A percentile compares a stretch with the other conserved stretches of the same genome.
Evolutionary conservation across 352 stramenopile genomes (phyloP).

Genomic region (Thraustochytrium sp.): DNA sequence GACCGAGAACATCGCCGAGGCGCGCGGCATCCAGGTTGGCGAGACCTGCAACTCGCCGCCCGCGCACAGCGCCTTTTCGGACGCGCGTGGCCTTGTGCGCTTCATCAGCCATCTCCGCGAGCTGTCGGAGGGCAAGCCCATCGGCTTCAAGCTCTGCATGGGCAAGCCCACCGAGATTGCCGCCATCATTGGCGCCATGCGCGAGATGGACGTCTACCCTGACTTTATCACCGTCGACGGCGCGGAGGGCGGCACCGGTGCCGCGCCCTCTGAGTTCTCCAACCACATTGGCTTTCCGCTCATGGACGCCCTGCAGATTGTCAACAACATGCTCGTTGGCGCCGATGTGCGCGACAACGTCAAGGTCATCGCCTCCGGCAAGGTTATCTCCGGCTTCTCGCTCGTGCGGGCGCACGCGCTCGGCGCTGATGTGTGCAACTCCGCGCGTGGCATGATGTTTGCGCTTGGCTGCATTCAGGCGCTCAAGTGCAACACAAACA

Average conservation of each 20-base stretch:
- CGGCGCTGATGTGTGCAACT: conserved; percentile 62
- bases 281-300: conserved; percentile 50
- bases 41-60: conserved; percentile 61
- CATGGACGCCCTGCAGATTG: conserved; percentile 53
- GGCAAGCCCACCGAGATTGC: conserved; percentile 60
- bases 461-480: conserved; percentile 61
- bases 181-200: conserved; percentile 56
- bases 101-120: conserved; percentile 58
- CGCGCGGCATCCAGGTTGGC: conserved; percentile 54
- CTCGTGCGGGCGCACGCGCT: conserved; percentile 60
- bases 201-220: conserved; percentile 55
- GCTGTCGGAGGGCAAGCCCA: conserved; percentile 57
- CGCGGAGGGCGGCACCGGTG: conserved; percentile 59
- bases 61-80: conserved; percentile 59
- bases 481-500: conserved; percentile 68
- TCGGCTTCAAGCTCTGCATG: conserved; percentile 67
- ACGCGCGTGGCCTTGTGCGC: conserved; percentile 54
- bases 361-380: conserved; percentile 56
- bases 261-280: conserved; percentile 58
- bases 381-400: conserved; percentile 59
- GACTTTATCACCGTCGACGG: conserved; percentile 69
- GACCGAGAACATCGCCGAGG: conserved; percentile 58
- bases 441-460: conserved; percentile 60
- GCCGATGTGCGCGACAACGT: conserved; percentile 55
- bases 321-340: conserved; percentile 52